phyloP scores from a whole-genome alignment of 495 filamentous ascomycete genomes.

The Penicillium nucicola region DNA sequence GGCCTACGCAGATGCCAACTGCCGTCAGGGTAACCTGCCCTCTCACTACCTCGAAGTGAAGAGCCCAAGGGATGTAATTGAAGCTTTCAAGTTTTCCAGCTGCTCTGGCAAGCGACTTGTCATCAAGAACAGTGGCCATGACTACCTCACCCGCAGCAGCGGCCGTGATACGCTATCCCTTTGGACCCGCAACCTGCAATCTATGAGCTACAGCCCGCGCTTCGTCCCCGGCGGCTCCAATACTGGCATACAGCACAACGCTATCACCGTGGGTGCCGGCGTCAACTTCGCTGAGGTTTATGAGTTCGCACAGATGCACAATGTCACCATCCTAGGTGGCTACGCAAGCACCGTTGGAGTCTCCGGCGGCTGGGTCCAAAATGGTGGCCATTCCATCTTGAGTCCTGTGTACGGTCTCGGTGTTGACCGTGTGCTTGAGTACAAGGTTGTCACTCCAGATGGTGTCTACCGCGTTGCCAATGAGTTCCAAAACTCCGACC shows the following conservation, averaged over 20 bases:
- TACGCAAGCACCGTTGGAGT: constrained; percentile 22
- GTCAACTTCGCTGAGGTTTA: constrained; percentile 48
- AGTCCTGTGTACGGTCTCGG: constrained; percentile 40
- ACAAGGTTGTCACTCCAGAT: constrained; percentile 43
- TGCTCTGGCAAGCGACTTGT: constrained; percentile 13
- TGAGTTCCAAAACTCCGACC: constrained; percentile 38
- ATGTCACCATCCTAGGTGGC: constrained; percentile 25
- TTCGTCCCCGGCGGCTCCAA: constrained; percentile 11
- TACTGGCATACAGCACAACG: constrained; percentile 29
- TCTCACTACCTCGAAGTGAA: constrained; percentile 15
- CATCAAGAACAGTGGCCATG: constrained; percentile 58
- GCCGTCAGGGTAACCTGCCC: constrained; percentile 20
- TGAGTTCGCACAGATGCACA: constrained; percentile 23
- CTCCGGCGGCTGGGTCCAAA: constrained; percentile 40
- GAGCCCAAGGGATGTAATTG: constrained; percentile 9
- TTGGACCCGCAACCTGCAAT: constrained; percentile 53
- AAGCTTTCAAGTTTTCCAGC: constrained; percentile 14
- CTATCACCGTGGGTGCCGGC: constrained; percentile 50
- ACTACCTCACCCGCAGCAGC: constrained; percentile 51
- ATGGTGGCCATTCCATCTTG: constrained; percentile 43
- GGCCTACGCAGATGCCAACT: constrained; percentile 12
- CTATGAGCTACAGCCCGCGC: constrained; percentile 20
- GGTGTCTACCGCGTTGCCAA: constrained; percentile 41
- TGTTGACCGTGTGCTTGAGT: constrained; percentile 44
- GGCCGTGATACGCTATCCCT: constrained; percentile 47